These are phyloP conservation scores for Acanthamoeba pearcei DNA, from an alignment of 208 protist genomes.

Conservation along the genomic window DNA sequence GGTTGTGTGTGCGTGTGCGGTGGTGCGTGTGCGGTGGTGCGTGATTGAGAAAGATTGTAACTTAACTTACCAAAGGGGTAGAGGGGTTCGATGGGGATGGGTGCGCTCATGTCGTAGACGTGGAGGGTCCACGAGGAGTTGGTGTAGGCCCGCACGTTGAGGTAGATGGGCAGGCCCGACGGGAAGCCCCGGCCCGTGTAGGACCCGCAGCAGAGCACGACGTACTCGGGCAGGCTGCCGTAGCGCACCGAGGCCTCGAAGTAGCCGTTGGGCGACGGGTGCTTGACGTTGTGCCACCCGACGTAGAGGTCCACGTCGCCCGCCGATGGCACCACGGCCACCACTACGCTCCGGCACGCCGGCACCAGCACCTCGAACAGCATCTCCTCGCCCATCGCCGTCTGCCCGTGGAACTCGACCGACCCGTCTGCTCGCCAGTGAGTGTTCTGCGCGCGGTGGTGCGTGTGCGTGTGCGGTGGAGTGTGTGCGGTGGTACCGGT, in stretches of 20 bases:
- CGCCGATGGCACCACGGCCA: neutral
- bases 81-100: neutral
- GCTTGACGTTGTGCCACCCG: neutral
- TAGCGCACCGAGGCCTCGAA: neutral
- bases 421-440: neutral
- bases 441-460: too few species aligned
- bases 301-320: neutral
- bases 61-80: neutral
- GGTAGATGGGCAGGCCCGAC: neutral
- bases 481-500: neutral
- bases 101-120: slow-evolving; percentile 3
- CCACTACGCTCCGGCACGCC: neutral
- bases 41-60: too few species aligned
- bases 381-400: neutral
- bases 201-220: neutral
- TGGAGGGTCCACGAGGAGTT: slow-evolving; percentile 1
- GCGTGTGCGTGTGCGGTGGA: too few species aligned
- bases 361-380: slow-evolving; percentile 4
- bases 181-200: neutral
- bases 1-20: too few species aligned
- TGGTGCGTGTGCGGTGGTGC: too few species aligned
- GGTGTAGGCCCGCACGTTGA: slow-evolving; percentile 8
- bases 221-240: slow-evolving; percentile 4
- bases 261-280: neutral
- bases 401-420: neutral